Conservation (phyloP, 129 eudicot species). For the Pittosporum tobira region DNA sequence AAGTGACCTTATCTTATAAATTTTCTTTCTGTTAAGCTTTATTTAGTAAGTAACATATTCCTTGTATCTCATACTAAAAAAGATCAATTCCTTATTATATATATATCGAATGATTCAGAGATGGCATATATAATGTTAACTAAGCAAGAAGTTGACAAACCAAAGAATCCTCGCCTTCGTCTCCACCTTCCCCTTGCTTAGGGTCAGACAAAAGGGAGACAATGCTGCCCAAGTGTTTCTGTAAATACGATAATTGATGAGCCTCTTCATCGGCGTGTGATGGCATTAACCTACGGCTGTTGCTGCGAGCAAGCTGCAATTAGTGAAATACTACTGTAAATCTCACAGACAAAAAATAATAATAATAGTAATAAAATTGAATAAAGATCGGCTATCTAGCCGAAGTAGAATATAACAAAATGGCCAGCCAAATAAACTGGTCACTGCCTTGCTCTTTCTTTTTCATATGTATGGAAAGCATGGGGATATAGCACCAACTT, state of each 20-base stretch:
- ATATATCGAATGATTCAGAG: neutral
- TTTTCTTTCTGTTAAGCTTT: too few species aligned
- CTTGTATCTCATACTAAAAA: too few species aligned
- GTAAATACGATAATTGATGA: conserved; percentile 22
- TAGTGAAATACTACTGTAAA: neutral
- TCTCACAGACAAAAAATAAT: neutral
- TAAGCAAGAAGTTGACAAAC: conserved; percentile 13
- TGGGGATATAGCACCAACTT: too few species aligned
- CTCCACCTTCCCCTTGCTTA: conserved; percentile 20
- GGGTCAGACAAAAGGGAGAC: conserved; percentile 19
- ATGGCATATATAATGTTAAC: neutral
- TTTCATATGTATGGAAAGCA: neutral
- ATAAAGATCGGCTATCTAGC: neutral
- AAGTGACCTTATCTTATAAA: too few species aligned
- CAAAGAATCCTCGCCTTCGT: conserved; percentile 22
- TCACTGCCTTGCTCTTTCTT: neutral
- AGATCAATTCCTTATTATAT: neutral
- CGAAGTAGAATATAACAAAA: neutral
- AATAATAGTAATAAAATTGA: too few species aligned
- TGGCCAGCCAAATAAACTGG: neutral
- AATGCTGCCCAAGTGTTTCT: conserved; percentile 21
- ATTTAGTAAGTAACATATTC: too few species aligned
- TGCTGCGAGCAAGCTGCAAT: conserved; percentile 23
- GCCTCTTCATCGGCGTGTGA: conserved; percentile 26
- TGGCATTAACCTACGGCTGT: conserved; percentile 21